These are phyloP conservation scores for Mortierella sp. DNA, from an alignment of 371 early-diverging fungal genomes.

Conservation along the genomic window DNA sequence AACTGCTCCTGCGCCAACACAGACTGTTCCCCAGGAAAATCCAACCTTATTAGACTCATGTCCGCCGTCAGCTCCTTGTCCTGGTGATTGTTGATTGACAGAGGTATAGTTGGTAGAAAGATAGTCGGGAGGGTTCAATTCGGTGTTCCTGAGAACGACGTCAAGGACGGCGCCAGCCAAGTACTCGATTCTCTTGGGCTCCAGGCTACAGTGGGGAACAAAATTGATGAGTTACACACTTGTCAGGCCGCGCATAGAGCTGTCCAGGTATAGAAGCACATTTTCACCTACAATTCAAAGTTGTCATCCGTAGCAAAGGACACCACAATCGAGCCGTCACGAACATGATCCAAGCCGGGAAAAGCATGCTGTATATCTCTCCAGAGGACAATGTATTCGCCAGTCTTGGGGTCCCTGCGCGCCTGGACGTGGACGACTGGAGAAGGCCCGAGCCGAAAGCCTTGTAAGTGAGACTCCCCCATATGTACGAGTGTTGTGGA, in stretches of 20 bases:
- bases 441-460: not conserved
- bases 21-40: not conserved
- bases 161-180: not conserved
- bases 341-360: not conserved
- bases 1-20: not conserved
- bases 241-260: not conserved
- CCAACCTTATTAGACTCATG: not conserved
- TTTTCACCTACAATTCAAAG: constrained; percentile 4
- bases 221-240: not conserved
- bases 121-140: not conserved
- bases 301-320: not conserved
- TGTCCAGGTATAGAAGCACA: not conserved
- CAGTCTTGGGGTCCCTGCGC: constrained; percentile 1
- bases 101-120: not conserved
- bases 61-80: not conserved
- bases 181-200: not conserved
- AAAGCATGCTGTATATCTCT: not conserved
- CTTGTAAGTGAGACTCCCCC: no score
- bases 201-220: not conserved
- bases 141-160: not conserved
- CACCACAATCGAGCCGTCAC: not conserved
- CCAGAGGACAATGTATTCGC: constrained; percentile 1
- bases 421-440: not conserved
- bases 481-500: no score
- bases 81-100: no score